Conservation (phyloP, 768 basidiomycete species). For the Russula sp. region DNA sequence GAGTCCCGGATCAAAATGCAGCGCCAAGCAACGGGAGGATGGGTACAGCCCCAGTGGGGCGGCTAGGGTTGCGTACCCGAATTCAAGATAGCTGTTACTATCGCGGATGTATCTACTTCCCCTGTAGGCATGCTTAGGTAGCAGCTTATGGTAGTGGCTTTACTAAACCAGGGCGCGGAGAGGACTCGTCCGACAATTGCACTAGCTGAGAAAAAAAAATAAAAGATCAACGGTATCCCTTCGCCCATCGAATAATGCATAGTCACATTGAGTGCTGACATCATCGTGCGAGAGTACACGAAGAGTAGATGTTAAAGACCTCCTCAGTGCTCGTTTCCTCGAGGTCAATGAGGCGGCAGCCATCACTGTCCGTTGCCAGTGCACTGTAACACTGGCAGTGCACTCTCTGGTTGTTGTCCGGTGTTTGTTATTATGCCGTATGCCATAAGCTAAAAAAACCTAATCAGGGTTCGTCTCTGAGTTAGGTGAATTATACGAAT, state of each 20-base stretch:
- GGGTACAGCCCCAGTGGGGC: not conserved
- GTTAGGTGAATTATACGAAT: no score
- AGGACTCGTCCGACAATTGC: constrained; percentile 45
- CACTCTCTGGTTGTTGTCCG: no score
- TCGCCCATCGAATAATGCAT: not conserved
- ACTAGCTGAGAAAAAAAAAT: constrained; percentile 33
- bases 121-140: constrained; percentile 75
- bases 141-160: constrained; percentile 53
- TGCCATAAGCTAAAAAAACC: no score
- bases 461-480: no score
- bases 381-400: no score
- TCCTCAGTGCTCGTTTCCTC: constrained; percentile 55
- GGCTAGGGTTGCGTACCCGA: constrained; percentile 37
- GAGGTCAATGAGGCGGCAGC: constrained; percentile 5
- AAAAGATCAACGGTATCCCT: constrained; percentile 13
- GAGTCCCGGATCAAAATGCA: not conserved
- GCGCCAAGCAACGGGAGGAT: not conserved
- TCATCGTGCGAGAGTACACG: constrained; percentile 38
- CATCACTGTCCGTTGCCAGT: not conserved
- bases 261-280: constrained; percentile 57
- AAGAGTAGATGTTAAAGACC: constrained; percentile 42
- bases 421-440: no score
- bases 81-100: constrained; percentile 49
- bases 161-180: constrained; percentile 45
- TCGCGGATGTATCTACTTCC: constrained; percentile 53